phyloP scores from a whole-genome alignment of 768 basidiomycete genomes.

The Mycena crocata region DNA sequence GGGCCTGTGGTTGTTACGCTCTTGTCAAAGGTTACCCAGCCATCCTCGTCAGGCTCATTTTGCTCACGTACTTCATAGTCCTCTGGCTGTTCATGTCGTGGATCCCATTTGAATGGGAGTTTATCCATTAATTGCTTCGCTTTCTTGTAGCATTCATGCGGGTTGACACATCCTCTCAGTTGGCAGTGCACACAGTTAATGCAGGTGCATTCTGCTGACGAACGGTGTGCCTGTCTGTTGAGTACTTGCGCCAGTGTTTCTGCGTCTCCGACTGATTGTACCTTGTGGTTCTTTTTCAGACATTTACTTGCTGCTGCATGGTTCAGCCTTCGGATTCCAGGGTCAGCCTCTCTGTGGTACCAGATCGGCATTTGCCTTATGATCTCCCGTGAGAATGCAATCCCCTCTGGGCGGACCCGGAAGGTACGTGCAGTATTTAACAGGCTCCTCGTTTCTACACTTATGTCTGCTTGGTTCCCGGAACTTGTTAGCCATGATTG shows the following conservation, averaged over 20 bases:
- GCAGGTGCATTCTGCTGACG: background rate
- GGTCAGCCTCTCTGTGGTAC: constrained; percentile 29
- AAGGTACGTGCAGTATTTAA: constrained; percentile 6
- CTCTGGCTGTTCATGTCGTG: background rate
- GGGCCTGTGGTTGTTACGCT: background rate
- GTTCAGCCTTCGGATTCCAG: background rate
- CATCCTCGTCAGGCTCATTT: background rate
- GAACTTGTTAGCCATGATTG: no score
- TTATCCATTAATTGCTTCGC: constrained; percentile 5
- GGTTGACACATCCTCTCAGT: constrained; percentile 1
- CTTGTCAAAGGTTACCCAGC: constrained; percentile 2
- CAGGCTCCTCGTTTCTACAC: constrained; percentile 1
- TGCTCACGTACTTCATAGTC: constrained; percentile 12
- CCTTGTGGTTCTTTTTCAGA: constrained; percentile 12
- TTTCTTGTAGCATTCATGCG: constrained; percentile 6
- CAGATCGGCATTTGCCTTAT: constrained; percentile 30
- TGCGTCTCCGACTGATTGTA: constrained; percentile 16
- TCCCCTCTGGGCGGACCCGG: constrained; percentile 17
- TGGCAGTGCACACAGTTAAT: background rate
- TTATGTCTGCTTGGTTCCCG: constrained; percentile 2
- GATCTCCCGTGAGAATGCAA: constrained; percentile 28
- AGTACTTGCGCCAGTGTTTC: background rate
- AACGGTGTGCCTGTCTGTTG: background rate
- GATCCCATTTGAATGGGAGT: constrained; percentile 27
- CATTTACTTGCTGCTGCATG: constrained; percentile 3